These are phyloP conservation scores for Eremochloa ophiuroides DNA, from an alignment of 176 grass and related monocot genomes.

Conservation along the genomic window DNA sequence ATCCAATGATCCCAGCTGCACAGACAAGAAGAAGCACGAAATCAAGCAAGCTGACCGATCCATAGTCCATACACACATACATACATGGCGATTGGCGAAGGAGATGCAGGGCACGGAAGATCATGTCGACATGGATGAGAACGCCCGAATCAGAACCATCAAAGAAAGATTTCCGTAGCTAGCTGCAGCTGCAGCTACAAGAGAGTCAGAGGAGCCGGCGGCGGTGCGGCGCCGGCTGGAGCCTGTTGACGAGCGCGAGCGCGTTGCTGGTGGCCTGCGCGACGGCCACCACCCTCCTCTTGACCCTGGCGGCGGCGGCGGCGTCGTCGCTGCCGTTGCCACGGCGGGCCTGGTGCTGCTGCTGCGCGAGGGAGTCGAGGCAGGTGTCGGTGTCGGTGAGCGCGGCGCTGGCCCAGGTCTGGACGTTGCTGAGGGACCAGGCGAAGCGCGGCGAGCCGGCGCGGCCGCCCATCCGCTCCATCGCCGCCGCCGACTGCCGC, in stretches of 20 bases:
- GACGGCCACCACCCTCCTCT: slow-evolving; percentile 35
- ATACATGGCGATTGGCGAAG: not conserved
- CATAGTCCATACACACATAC: not conserved
- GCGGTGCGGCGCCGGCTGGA: slow-evolving; percentile 23
- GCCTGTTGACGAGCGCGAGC: slow-evolving; percentile 67
- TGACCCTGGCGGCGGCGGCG: not conserved
- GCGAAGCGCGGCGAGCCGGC: slow-evolving; percentile 37
- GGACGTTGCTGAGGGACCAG: slow-evolving; percentile 66
- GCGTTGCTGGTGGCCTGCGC: slow-evolving; percentile 72
- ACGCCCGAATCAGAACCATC: not conserved
- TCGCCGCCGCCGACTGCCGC: slow-evolving; percentile 53
- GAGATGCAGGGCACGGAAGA: not conserved
- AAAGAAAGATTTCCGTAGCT: not conserved
- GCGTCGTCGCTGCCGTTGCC: not conserved
- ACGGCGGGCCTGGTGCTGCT: not conserved
- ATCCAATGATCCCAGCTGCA: not conserved
- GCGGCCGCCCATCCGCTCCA: slow-evolving; percentile 50
- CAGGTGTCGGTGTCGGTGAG: slow-evolving; percentile 72
- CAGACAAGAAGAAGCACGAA: not conserved
- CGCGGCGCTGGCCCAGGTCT: slow-evolving; percentile 86
- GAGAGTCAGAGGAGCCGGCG: not conserved
- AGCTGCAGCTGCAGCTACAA: not conserved
- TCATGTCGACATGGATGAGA: not conserved
- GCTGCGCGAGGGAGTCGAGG: slow-evolving; percentile 52
- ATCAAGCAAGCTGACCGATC: not conserved